Evolutionary conservation across 129 eudicot genomes (phyloP).

Genomic region (Pulicaria dysenterica): DNA sequence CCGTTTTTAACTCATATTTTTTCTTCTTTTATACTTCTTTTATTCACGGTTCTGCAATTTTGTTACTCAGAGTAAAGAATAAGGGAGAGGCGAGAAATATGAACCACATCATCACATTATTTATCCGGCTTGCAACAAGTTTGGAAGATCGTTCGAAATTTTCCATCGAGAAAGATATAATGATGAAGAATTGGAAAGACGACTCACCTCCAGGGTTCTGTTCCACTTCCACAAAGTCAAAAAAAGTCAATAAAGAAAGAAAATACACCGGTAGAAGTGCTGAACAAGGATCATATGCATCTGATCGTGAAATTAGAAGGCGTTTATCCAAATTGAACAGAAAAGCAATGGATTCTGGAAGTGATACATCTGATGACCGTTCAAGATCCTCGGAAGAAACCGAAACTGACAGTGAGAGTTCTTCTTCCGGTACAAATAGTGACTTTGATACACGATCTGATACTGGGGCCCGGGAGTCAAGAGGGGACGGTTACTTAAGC

Average conservation of each 20-base stretch:
- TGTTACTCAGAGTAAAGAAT: constrained; percentile 55
- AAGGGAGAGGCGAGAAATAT: constrained; percentile 65
- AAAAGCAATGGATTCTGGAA: constrained; percentile 61
- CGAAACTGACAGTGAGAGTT: constrained; percentile 55
- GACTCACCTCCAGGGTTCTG: constrained; percentile 78
- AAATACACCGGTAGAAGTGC: constrained; percentile 52
- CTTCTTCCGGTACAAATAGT: constrained; percentile 63
- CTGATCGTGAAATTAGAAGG: constrained; percentile 80
- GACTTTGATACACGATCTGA: constrained; percentile 55
- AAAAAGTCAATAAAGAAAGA: constrained; percentile 67
- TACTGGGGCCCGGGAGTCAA: constrained; percentile 49
- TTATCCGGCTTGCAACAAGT: constrained; percentile 75
- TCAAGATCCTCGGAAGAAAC: constrained; percentile 73
- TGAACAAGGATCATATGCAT: constrained; percentile 62
- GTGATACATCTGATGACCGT: constrained; percentile 78
- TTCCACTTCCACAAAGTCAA: constrained; percentile 51
- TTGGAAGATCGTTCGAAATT: constrained; percentile 63
- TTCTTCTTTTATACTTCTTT: neutral
- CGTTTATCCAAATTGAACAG: constrained; percentile 70
- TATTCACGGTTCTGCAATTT: constrained; percentile 3
- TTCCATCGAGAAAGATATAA: constrained; percentile 55
- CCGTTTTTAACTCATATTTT: constrained; percentile 1
- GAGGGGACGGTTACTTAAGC: constrained; percentile 45
- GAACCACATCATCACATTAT: constrained; percentile 66
- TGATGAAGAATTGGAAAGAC: constrained; percentile 70